A percentile compares a stretch with the other conserved stretches of the same genome.
Evolutionary conservation across 306 rosid genomes (phyloP).

Genomic region (Vigna unguiculata): DNA sequence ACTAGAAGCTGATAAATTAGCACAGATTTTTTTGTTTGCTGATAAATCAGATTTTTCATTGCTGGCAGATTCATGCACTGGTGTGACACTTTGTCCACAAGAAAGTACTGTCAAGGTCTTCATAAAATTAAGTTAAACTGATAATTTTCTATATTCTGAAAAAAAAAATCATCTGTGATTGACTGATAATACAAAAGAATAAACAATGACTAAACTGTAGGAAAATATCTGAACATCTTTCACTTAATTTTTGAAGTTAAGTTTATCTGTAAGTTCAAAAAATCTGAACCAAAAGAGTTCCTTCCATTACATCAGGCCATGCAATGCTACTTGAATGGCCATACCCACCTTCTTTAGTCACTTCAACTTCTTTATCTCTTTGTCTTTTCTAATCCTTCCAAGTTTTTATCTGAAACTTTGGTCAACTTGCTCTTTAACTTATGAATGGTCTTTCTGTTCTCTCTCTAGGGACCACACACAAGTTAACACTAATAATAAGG

Average conservation of each 20-base stretch:
- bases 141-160: no score
- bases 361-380: neutral
- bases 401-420: constrained; percentile 4
- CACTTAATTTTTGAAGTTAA: no score
- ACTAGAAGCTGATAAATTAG: no score
- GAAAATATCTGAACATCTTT: neutral
- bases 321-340: constrained; percentile 7
- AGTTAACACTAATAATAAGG: neutral
- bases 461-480: neutral
- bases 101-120: neutral
- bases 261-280: neutral
- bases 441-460: neutral
- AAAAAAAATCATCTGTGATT: no score
- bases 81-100: neutral
- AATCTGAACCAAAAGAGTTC: neutral
- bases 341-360: constrained; percentile 42
- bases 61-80: neutral
- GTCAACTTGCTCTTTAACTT: constrained; percentile 41
- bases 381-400: constrained; percentile 38
- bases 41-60: no score
- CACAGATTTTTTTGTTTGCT: no score
- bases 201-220: no score
- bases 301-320: neutral
- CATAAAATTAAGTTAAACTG: no score
- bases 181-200: no score